Evolutionary conservation across 148 eudicot species (phyloP), one percentile per base, ranked within the genome.

Genomic region (Limonium bicolor): DNA sequence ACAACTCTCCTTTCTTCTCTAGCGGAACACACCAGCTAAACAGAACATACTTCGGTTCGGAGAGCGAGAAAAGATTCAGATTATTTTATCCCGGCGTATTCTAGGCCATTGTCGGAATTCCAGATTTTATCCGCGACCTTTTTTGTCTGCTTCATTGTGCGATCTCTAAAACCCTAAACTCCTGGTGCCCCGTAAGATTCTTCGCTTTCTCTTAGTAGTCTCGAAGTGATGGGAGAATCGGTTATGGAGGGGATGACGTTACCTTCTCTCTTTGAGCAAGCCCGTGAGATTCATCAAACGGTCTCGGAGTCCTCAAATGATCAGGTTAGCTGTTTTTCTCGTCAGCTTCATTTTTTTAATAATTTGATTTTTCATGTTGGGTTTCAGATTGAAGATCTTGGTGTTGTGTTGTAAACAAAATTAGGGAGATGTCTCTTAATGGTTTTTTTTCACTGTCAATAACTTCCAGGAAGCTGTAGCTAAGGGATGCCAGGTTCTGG

Each of bases 401-500:
- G 27, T 38, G 8, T 38, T 40, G 41, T 38, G 9, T 28, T 5
- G 3, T 32, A n/a, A 7, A 7, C 14, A 32, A 23, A 12, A 1
- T 23, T 27, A 10, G 19, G 13, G 6, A 2, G 18, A 7, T 32
- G 10, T 29, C 46, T 12, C 17, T 51, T 47, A 11, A 23, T 20
- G 28, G 17, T 28, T 46, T 18, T 27, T 23, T 26, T 13, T 45
- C 19, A 18, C 14, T 17, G 27, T 17, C 28, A 28, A 3, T n/a
- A 11, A 15, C 14, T 39, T 50, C 23, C 60, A 81, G 86, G 82
- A 77, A 38, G 65, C 36, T 19, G 48, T 81, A 41, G 65, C 44
- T 45, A 77, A 71, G 64, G 93, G 82, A 8, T 74, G 78, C 45
- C 55, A 77, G 41, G 55, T 61, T 27, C 59, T 82, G 72, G 52